Base-by-base conservation (phyloP, 2,329 filamentous ascomycete species). In the Neospermospora avenae region DNA sequence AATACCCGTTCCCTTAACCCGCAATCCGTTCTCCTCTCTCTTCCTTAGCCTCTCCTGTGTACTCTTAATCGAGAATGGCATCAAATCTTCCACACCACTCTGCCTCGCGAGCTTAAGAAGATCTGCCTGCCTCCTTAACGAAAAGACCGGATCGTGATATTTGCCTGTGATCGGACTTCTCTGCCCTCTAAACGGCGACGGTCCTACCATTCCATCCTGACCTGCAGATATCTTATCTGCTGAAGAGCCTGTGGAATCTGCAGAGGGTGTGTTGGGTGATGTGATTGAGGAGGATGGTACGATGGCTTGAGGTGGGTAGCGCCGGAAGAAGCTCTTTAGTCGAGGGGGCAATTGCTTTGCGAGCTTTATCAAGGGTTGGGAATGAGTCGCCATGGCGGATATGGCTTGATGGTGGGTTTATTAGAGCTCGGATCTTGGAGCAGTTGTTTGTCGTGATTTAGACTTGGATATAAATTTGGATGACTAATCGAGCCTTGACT, bases 1-100 rank as follows among this genome's bases (percentile, higher is more conserved):
- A 67, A 91, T 86, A 81, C 95, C 93, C 1, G 93, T 98, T 69
- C 93, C 93, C 84, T 93, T 93, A 60, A 97, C 89, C 64, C 87
- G 82, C 74, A 96, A 74, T 53, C 93, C 93, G 65, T 88, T 82
- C 79, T 96, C 89, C 60, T 91, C 84, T 60, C 90, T 80, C 74
- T 86, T 84, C 70, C 84, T 81, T 71, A 92, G 82, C 74, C 81
- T 86, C 73, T 84, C 82, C 67, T 86, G 88, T 2, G 87, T 88
- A 68, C 86, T 86, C 83, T 96, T 96, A 60, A 80, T 80, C 11
- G 88, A 89, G 68, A 83, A 83, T 0, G 93, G 93, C 62, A 97
- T 77, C 67, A 96, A 78, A 64, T 91, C 87, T 74, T 93, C 89
- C 3, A 96, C 88, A 57, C 90, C 89, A 75, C 93, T 83, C 70